phyloP scores from a whole-genome alignment of 2,329 filamentous ascomycete genomes.

The Rhinocladiella mackenziei region DNA sequence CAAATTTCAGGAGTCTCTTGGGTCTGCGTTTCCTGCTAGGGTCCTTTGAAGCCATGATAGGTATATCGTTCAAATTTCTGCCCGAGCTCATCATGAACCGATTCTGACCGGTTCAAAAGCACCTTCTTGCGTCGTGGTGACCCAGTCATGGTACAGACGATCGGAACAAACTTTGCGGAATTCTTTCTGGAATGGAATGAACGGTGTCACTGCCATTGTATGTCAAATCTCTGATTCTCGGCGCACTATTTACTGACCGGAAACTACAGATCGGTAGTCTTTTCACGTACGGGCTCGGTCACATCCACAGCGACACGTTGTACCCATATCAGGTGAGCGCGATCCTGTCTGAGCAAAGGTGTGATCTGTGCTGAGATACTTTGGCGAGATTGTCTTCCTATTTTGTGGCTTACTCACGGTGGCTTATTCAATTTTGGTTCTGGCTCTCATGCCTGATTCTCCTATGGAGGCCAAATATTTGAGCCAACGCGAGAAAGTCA shows the following conservation, averaged over 20 bases:
- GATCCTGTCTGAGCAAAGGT: neutral
- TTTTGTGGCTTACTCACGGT: slow-evolving; percentile 51
- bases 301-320: slow-evolving; percentile 53
- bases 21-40: neutral
- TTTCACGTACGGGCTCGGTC: slow-evolving; percentile 49
- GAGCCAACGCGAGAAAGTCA: slow-evolving; percentile 59
- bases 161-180: slow-evolving; percentile 46
- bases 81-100: neutral
- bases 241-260: neutral
- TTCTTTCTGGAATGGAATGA: slow-evolving; percentile 30
- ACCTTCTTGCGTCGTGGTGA: neutral
- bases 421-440: slow-evolving; percentile 55
- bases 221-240: neutral
- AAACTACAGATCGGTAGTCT: slow-evolving; percentile 45
- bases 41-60: neutral
- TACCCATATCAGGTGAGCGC: slow-evolving; percentile 50
- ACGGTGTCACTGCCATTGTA: slow-evolving; percentile 50
- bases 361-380: neutral
- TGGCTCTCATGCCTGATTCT: slow-evolving; percentile 63
- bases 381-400: slow-evolving; percentile 48
- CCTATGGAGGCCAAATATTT: slow-evolving; percentile 69
- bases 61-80: neutral
- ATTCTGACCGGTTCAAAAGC: neutral
- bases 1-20: neutral
- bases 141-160: slow-evolving; percentile 47